Evolutionary conservation across 768 basidiomycete species (phyloP), one percentile per base, ranked within the genome.

Genomic region (Rhodosporidiobolus sp.): DNA sequence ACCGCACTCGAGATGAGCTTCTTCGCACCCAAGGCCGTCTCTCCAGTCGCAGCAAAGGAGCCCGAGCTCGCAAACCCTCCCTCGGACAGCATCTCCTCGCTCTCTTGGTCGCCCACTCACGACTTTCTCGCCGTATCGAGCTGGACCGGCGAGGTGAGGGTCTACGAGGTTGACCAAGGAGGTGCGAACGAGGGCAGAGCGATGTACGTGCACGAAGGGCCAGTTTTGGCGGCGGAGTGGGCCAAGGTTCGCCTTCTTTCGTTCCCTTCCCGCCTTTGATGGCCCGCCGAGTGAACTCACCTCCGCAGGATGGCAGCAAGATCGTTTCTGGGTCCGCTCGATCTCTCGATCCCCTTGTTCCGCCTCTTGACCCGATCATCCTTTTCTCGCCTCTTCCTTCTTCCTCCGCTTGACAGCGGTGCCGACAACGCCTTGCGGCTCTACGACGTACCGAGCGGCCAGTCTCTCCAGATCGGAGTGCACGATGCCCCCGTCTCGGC

Each of bases 361-460:
- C 24, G 1, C n/a, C 2, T n/a, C n/a, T n/a, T n/a, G 16, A n/a
- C 19, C 32, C 24, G 24, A 45, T 22, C 32, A 7, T 32, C 16
- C 54, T 9, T 20, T 14, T 19, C 43, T n/a, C 8, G 14, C n/a
- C 4, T 10, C 30, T 55, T 55, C 53, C 5, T 30, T 16, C 28
- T 55, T 32, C 38, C 8, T 43, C 38, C 14, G 38, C 38, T 43
- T 43, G 8, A 32, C 50, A 63, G 62, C 16, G 94, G 95, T 57
- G 90, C 91, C 17, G 95, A 99, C 84, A 96, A 97, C 80, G 90
- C 91, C 0, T 94, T 87, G 24, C 88, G 91, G 70, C 89, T 92
- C 87, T 94, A 88, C 81, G 95, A 97, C 80, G 85, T 94, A 52
- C 85, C 86, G 26, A 93, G 92, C 3, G 92, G 91, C 1, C 89